Evolutionary conservation across 2,329 filamentous ascomycete species (phyloP), one percentile per base, ranked within the genome.

Genomic region (Blumeriella jaapii): DNA sequence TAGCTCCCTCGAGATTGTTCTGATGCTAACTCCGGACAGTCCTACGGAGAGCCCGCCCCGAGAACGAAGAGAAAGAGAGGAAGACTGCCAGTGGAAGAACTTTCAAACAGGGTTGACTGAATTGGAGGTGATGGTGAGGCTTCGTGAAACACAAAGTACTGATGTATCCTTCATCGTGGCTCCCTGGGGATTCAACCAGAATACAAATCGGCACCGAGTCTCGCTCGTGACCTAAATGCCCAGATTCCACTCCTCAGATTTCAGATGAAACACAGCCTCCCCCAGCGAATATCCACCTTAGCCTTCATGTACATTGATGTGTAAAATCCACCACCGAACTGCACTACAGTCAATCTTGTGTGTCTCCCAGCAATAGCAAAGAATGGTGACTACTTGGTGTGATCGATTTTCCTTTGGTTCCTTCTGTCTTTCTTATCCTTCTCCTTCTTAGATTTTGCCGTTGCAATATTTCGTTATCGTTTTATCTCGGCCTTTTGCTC

Each of bases 61-160:
- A 98, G 59, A 86, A 80, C 52, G 89, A 96, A 61, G 91, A 96
- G 62, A 89, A 89, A 65, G 93, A 98, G 64, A 79, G 84, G 55
- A 98, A 98, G 76, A 98, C 91, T 38, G 91, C 93, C 29, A 96
- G 85, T 59, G 91, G 91, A 46, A 76, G 91, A 53, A 93, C 87
- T 27, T 98, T 98, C 74, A 78, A 55, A 37, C 54, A 56, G 38
- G 52, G 55, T n/a, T n/a, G n/a, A n/a, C n/a, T n/a, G n/a, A n/a
- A n/a, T n/a, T n/a, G n/a, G n/a, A n/a, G n/a, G n/a, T n/a, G n/a
- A n/a, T n/a, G n/a, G n/a, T n/a, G n/a, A n/a, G n/a, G n/a, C n/a
- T n/a, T n/a, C n/a, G n/a, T n/a, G n/a, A n/a, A n/a, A n/a, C n/a
- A n/a, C n/a, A n/a, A n/a, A n/a, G n/a, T n/a, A n/a, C n/a, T n/a